Base-by-base conservation (phyloP, 2,329 filamentous ascomycete genomes). In the Pseudogymnoascus sp. region DNA sequence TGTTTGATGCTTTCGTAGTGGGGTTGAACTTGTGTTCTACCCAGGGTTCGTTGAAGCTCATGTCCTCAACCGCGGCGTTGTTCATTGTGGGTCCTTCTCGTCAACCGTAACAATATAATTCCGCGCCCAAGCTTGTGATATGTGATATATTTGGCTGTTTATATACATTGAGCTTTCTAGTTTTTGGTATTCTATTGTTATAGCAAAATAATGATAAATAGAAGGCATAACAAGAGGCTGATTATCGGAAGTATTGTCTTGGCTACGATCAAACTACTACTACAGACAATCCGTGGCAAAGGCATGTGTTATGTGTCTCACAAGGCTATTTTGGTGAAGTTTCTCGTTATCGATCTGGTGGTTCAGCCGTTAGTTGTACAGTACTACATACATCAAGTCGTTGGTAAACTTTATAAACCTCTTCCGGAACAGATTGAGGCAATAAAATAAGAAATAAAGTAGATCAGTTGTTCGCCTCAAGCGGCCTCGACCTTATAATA, bases 41-140 rank as follows among this genome's bases (percentile, higher is more conserved):
- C 23, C 25, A 31, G 47, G 47, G 47, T 31, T 33, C n/a, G 50
- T 18, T 56, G 50, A 56, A 56, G 50, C 50, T 56, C 50, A 56
- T 56, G 47, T 56, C 28, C 50, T 53, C 50, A 56, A 56, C 50
- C 28, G 16, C 50, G 28, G 28, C 28, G 50, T 56, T 56, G 50
- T 56, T 33, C 50, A 21, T 35, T 33, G 50, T 56, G 50, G 50
- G 50, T 56, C 50, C 28, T 56, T 56, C 14, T 56, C 50, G 50
- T 18, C 50, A 56, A 56, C 50, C 50, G 50, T 56, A 56, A 56
- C 50, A 35, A 56, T 21, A 56, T 56, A 56, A 56, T 21, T 56
- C 28, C 50, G 28, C 28, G 5, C 28, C 50, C 28, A 56, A 33
- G 28, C 50, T 56, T 56, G 28, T 18, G 28, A 56, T 56, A 56